phyloP scores from a whole-genome alignment of 2,329 filamentous ascomycete species.

The Capronia coronata region DNA sequence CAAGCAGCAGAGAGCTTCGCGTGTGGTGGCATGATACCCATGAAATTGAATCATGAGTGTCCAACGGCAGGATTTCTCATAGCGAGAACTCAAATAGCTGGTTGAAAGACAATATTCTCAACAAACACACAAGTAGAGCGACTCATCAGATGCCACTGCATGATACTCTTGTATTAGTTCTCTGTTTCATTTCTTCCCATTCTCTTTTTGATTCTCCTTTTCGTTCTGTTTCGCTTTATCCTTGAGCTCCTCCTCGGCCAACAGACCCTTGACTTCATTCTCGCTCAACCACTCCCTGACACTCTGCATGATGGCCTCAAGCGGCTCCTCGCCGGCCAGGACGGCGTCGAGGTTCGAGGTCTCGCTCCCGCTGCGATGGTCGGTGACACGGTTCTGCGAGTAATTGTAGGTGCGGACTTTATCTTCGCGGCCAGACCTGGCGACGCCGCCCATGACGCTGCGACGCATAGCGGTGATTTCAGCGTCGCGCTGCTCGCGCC shows the following conservation, averaged over 20 bases:
- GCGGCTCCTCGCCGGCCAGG: constrained; percentile 64
- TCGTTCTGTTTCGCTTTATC: constrained; percentile 13
- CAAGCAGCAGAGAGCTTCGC: background rate
- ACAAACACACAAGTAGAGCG: no score
- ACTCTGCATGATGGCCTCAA: constrained; percentile 71
- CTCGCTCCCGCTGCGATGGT: constrained; percentile 75
- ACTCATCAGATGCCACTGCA: no score
- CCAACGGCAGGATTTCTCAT: background rate
- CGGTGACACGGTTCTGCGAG: constrained; percentile 72
- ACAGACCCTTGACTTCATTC: constrained; percentile 64
- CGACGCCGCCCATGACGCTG: constrained; percentile 69
- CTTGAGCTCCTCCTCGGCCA: constrained; percentile 56
- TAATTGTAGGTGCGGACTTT: constrained; percentile 92
- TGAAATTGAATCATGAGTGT: constrained; percentile 12
- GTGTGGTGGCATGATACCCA: constrained; percentile 13
- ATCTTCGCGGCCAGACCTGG: constrained; percentile 77
- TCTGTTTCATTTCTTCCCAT: constrained; percentile 12
- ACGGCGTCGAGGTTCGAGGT: constrained; percentile 74
- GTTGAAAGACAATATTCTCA: no score
- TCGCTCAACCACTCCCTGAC: constrained; percentile 69
- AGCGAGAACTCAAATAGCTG: no score
- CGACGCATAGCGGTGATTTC: constrained; percentile 67
- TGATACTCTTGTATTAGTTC: no score
- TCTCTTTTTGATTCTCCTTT: constrained; percentile 7
- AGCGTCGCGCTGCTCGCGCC: constrained; percentile 76